Base-by-base conservation (phyloP, 2,329 filamentous ascomycete species). In the Calonectria naviculata region DNA sequence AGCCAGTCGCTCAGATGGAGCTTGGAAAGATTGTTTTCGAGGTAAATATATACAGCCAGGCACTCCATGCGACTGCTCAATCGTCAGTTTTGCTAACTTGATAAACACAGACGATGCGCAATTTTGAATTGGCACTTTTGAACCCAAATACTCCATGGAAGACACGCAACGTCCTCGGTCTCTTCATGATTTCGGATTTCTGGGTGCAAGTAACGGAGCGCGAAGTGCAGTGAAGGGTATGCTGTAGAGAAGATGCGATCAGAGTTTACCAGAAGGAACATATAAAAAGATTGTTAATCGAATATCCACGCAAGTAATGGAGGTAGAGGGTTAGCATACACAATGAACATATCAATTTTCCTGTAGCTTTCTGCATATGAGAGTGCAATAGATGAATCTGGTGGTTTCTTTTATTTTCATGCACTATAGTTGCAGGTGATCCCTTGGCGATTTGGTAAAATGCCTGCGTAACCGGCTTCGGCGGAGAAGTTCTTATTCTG, bases 21-120 rank as follows among this genome's bases (percentile, higher is more conserved):
- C 17, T 85, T 29, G 80, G 80, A 28, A 82, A 83, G 71, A 73
- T 79, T 1, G 77, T 85, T 21, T 84, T 86, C 26, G 85, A 88
- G 80, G 83, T 85, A 84, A 4, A 72, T 73, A 2, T 73, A 2
- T 2, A 12, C 34, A 31, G 21, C 1, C 19, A 6, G 10, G 26
- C 12, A 42, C 15, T 5, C 26, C 31, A 46, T 46, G 21, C 5
- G 8, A 28, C 19, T 17, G 21, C 19, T 17, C n/a, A n/a, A n/a
- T 9, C 8, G 24, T 2, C 9, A 9, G 4, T 1, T 1, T 15
- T 46, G 38, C 69, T 72, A 7, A 70, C 64, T 3, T 26, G 19
- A 1, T 17, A 13, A 8, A 52, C 15, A 13, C n/a, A 82, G 80
- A 49, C 80, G 3, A 67, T 81, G 19, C 78, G 79, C 0, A 71